A percentile compares a stretch with the other conserved stretches of the same genome.
These are phyloP conservation scores for Entophlyctis luteolus DNA, from an alignment of 192 early-diverging fungal genomes.

Conservation along the genomic window DNA sequence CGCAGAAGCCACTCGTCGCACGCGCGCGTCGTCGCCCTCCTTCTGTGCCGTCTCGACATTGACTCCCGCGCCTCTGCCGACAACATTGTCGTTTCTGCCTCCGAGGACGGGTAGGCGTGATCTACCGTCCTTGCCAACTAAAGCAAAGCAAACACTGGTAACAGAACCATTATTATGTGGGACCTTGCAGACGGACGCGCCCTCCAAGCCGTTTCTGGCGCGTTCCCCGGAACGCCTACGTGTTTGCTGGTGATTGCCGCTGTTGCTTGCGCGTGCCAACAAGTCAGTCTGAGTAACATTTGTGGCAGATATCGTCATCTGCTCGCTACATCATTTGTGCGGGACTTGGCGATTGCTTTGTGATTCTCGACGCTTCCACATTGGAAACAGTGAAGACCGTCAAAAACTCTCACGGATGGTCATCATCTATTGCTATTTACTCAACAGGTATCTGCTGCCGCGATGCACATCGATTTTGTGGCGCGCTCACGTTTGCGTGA, in stretches of 20 bases:
- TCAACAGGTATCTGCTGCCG: slow-evolving; percentile 29
- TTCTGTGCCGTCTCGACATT: slow-evolving; percentile 32
- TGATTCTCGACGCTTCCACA: slow-evolving; percentile 29
- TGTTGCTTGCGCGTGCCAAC: no score
- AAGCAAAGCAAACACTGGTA: neutral
- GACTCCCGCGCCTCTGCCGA: slow-evolving; percentile 27
- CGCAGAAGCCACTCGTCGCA: no score
- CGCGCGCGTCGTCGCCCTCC: slow-evolving; percentile 27
- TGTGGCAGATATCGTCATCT: slow-evolving; percentile 34
- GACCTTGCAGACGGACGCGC: slow-evolving; percentile 45
- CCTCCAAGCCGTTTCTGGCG: slow-evolving; percentile 24
- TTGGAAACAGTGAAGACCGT: slow-evolving; percentile 25
- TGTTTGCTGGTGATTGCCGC: slow-evolving; percentile 9
- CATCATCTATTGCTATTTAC: slow-evolving; percentile 22
- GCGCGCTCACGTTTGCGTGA: neutral
- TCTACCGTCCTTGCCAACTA: neutral
- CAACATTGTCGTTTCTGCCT: slow-evolving; percentile 26
- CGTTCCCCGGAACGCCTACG: slow-evolving; percentile 25
- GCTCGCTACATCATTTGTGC: slow-evolving; percentile 32
- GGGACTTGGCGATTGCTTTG: slow-evolving; percentile 22
- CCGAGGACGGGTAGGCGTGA: slow-evolving; percentile 1
- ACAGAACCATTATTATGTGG: slow-evolving; percentile 36
- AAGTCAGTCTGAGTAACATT: slow-evolving; percentile 16
- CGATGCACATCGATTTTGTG: neutral
- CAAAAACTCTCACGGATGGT: slow-evolving; percentile 21